phyloP scores from a whole-genome alignment of 495 filamentous ascomycete species.

The Xylaria palmicola region DNA sequence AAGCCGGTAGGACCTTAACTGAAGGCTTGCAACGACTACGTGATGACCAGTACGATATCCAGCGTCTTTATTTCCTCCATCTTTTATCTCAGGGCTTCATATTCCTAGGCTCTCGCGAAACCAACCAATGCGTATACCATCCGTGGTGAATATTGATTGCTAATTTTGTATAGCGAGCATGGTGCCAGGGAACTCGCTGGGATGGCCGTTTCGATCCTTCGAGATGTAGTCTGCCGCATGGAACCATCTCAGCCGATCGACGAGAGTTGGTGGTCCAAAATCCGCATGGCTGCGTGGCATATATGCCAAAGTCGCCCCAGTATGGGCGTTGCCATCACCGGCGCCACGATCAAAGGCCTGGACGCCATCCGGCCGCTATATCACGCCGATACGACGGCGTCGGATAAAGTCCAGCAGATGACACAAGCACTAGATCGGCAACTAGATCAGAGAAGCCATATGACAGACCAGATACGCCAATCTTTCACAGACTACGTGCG shows the following conservation, averaged over 20 bases:
- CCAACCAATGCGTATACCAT: background rate
- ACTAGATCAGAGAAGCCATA: slow-evolving; percentile 18
- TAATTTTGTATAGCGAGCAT: background rate
- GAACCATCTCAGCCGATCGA: slow-evolving; percentile 20
- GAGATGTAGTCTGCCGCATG: slow-evolving; percentile 37
- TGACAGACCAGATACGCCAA: slow-evolving; percentile 34
- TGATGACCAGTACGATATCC: slow-evolving; percentile 50
- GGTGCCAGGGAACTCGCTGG: slow-evolving; percentile 57
- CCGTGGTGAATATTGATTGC: background rate
- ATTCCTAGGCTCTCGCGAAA: background rate
- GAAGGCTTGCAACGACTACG: slow-evolving; percentile 47
- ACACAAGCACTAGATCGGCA: slow-evolving; percentile 19
- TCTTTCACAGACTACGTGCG: slow-evolving; percentile 30
- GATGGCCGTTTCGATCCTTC: slow-evolving; percentile 48
- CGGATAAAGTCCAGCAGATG: slow-evolving; percentile 36
- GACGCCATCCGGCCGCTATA: slow-evolving; percentile 28
- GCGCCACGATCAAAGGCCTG: slow-evolving; percentile 48
- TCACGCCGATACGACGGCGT: slow-evolving; percentile 22
- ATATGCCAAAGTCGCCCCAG: slow-evolving; percentile 62
- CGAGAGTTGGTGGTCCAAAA: slow-evolving; percentile 52
- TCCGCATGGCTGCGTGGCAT: slow-evolving; percentile 63
- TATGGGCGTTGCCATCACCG: slow-evolving; percentile 61
- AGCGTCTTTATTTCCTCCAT: background rate
- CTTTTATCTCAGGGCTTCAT: background rate
- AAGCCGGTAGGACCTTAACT: slow-evolving; percentile 43